These are phyloP conservation scores for Pholiota molesta DNA, from an alignment of 768 basidiomycete species.

Conservation along the genomic window DNA sequence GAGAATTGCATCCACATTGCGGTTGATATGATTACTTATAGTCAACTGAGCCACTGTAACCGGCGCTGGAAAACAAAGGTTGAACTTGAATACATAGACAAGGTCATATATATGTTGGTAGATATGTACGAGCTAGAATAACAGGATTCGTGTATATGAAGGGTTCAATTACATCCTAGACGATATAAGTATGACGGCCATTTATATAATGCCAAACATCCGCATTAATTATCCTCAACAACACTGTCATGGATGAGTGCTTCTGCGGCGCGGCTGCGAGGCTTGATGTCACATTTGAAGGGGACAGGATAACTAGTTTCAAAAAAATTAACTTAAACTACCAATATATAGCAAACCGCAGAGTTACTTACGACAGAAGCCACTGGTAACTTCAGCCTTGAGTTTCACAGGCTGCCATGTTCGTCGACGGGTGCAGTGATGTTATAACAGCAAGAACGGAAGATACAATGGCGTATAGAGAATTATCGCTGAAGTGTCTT, in stretches of 20 bases:
- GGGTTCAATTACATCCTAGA: too few relatives aligned
- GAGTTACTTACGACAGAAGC: constrained; percentile 25
- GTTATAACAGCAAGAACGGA: constrained; percentile 27
- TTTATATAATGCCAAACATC: too few relatives aligned
- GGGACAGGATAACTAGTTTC: constrained; percentile 24
- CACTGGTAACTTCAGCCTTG: constrained; percentile 22
- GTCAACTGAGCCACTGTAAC: too few relatives aligned
- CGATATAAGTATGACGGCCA: too few relatives aligned
- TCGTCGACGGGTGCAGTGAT: constrained; percentile 25
- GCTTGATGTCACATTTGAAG: constrained; percentile 27
- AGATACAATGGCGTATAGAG: constrained; percentile 22
- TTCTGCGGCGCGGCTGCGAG: constrained; percentile 19
- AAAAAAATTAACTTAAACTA: neutral
- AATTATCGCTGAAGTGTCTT: constrained; percentile 25
- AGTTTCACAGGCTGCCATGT: constrained; percentile 21
- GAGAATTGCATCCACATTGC: too few relatives aligned
- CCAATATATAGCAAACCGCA: neutral
- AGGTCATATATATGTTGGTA: too few relatives aligned
- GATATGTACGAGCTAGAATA: too few relatives aligned
- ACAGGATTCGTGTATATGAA: too few relatives aligned
- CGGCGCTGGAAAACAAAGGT: too few relatives aligned
- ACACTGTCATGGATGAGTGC: constrained; percentile 17
- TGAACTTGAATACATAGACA: too few relatives aligned
- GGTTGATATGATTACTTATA: too few relatives aligned
- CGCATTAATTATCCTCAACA: constrained; percentile 1